phyloP scores from a whole-genome alignment of 148 eudicot genomes.

The Amaranthus cruentus region DNA sequence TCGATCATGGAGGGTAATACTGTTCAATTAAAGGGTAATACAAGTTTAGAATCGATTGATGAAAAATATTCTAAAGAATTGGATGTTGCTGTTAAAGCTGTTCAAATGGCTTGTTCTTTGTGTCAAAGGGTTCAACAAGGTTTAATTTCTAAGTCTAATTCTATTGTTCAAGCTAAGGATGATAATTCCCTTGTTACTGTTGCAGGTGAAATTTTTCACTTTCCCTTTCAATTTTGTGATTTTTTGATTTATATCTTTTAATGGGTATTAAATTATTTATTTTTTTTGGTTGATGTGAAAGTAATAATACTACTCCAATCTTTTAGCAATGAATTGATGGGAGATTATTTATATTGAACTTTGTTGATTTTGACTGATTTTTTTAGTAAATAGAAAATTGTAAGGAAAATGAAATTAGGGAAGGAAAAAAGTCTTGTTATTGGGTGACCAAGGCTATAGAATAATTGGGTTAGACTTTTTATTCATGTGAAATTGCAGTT shows the following conservation, averaged over 20 bases:
- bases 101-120: slow-evolving; percentile 75
- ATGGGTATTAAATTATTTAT: background rate
- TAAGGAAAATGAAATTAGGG: too few relatives aligned
- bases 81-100: slow-evolving; percentile 77
- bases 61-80: slow-evolving; percentile 43
- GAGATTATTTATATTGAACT: background rate
- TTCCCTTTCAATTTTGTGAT: background rate
- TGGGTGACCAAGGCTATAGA: too few relatives aligned
- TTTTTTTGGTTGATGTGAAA: background rate
- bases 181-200: slow-evolving; percentile 84
- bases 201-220: slow-evolving; percentile 43
- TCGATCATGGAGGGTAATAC: slow-evolving; percentile 15
- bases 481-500: too few relatives aligned
- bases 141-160: slow-evolving; percentile 33
- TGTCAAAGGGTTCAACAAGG: slow-evolving; percentile 61
- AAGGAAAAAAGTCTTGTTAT: too few relatives aligned
- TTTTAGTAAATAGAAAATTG: too few relatives aligned
- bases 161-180: slow-evolving; percentile 54
- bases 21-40: background rate
- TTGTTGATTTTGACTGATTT: too few relatives aligned
- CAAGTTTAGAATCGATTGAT: background rate
- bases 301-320: background rate
- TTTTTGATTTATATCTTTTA: background rate
- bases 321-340: background rate
- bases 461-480: too few relatives aligned